These are phyloP conservation scores for Pulveroboletus ravenelii DNA, from an alignment of 768 basidiomycete genomes.

Conservation along the genomic window DNA sequence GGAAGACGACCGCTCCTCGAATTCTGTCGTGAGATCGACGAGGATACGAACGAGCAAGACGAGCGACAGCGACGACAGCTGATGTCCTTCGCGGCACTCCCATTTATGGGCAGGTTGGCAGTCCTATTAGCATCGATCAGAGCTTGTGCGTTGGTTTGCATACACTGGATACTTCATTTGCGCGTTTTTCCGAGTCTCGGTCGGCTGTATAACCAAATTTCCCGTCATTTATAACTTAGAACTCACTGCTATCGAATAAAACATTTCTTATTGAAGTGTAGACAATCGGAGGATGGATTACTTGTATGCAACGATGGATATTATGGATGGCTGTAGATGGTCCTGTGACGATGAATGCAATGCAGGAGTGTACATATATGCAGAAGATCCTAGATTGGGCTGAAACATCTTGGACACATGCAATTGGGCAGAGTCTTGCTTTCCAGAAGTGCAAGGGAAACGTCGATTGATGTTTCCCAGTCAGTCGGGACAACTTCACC, in stretches of 20 bases:
- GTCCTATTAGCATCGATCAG: neutral
- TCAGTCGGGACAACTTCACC: conserved; percentile 31
- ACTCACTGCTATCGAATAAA: neutral
- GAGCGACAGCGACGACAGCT: conserved; percentile 27
- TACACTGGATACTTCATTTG: conserved; percentile 3
- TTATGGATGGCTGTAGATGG: neutral
- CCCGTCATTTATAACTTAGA: conserved; percentile 12
- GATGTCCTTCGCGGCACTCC: neutral
- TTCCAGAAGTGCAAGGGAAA: conserved; percentile 21
- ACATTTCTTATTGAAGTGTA: neutral
- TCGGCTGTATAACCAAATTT: conserved; percentile 17
- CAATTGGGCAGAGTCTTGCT: conserved; percentile 25
- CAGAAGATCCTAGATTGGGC: conserved; percentile 35
- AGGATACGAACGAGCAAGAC: conserved; percentile 4
- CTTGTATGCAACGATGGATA: neutral
- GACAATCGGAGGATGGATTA: neutral
- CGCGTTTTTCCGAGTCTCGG: conserved; percentile 1
- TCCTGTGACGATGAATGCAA: neutral
- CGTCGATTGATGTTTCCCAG: conserved; percentile 36
- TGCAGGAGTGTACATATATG: neutral
- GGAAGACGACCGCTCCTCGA: conserved; percentile 6
- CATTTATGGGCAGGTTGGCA: neutral
- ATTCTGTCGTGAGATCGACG: conserved; percentile 3
- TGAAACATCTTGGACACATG: conserved; percentile 41
- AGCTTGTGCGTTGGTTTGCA: conserved; percentile 2